phyloP scores from a whole-genome alignment of 805 yeast species.

The Cyberlindnera suaveolens region DNA sequence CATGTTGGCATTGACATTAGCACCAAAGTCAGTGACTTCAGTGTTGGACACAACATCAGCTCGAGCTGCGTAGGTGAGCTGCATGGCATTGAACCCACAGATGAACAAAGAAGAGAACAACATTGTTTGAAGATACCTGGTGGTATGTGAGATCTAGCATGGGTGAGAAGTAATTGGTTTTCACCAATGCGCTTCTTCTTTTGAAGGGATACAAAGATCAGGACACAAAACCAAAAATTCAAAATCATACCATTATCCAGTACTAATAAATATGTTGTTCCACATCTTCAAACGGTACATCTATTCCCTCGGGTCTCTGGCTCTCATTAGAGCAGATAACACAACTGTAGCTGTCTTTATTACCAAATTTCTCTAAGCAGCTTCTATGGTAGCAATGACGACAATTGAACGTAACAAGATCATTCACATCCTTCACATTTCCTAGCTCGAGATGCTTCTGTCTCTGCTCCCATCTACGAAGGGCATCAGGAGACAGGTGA shows the following conservation, averaged over 20 bases:
- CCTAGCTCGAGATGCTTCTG: slow-evolving; percentile 10
- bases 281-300: too few relatives aligned
- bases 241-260: not conserved
- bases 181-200: too few relatives aligned
- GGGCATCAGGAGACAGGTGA: slow-evolving; percentile 42
- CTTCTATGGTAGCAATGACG: slow-evolving; percentile 57
- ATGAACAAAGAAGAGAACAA: slow-evolving; percentile 5
- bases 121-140: slow-evolving; percentile 4
- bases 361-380: slow-evolving; percentile 48
- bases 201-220: too few relatives aligned
- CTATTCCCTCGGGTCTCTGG: not conserved
- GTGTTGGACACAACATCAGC: slow-evolving; percentile 16
- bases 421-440: slow-evolving; percentile 9
- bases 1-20: slow-evolving; percentile 42
- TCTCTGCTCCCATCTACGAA: slow-evolving; percentile 51
- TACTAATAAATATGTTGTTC: too few relatives aligned
- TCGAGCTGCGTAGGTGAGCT: not conserved
- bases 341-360: slow-evolving; percentile 27
- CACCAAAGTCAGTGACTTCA: slow-evolving; percentile 29
- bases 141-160: too few relatives aligned
- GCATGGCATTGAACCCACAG: not conserved
- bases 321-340: slow-evolving; percentile 31
- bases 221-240: too few relatives aligned
- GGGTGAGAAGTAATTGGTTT: too few relatives aligned
- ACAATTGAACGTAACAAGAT: slow-evolving; percentile 54